Conservation (phyloP, 1,139 yeast species). For the Zhuliangozyma parablackwelliae region DNA sequence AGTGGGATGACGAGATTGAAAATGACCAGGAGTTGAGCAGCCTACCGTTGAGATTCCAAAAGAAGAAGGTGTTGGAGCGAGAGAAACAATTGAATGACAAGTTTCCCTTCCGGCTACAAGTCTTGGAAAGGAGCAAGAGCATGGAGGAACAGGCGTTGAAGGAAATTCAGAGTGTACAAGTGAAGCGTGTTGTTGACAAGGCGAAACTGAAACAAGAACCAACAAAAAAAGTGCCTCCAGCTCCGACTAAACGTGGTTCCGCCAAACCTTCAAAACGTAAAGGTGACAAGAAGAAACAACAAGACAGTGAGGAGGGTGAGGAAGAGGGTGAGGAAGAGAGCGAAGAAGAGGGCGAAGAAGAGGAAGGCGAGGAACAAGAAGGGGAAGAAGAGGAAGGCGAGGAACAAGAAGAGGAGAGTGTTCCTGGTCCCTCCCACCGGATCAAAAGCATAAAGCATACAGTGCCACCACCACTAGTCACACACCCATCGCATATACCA, state of each 20-base stretch:
- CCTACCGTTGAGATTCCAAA: slow-evolving; percentile 40
- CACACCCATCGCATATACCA: slow-evolving; percentile 75
- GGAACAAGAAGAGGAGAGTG: slow-evolving; percentile 4
- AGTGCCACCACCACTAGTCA: slow-evolving; percentile 57
- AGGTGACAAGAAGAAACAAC: slow-evolving; percentile 14
- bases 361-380: slow-evolving; percentile 9
- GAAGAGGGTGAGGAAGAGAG: slow-evolving; percentile 6
- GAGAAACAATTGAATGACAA: slow-evolving; percentile 29
- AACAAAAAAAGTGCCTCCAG: not conserved
- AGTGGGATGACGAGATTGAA: slow-evolving; percentile 32
- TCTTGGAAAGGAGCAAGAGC: slow-evolving; percentile 19
- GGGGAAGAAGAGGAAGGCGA: slow-evolving; percentile 13
- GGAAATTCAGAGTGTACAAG: not conserved
- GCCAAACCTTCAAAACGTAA: slow-evolving; percentile 9
- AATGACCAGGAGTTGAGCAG: slow-evolving; percentile 23
- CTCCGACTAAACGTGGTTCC: slow-evolving; percentile 4
- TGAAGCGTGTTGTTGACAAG: not conserved
- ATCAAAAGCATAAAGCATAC: slow-evolving; percentile 43
- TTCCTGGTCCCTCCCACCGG: slow-evolving; percentile 18
- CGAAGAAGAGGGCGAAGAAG: slow-evolving; percentile 15
- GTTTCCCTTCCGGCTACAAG: slow-evolving; percentile 35
- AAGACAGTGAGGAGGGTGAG: slow-evolving; percentile 13
- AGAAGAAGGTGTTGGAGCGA: slow-evolving; percentile 40
- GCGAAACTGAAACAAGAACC: not conserved
- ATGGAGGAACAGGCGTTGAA: slow-evolving; percentile 17